phyloP scores from a whole-genome alignment of 2,329 filamentous ascomycete species.

The Paraconiothyrium sp. region DNA sequence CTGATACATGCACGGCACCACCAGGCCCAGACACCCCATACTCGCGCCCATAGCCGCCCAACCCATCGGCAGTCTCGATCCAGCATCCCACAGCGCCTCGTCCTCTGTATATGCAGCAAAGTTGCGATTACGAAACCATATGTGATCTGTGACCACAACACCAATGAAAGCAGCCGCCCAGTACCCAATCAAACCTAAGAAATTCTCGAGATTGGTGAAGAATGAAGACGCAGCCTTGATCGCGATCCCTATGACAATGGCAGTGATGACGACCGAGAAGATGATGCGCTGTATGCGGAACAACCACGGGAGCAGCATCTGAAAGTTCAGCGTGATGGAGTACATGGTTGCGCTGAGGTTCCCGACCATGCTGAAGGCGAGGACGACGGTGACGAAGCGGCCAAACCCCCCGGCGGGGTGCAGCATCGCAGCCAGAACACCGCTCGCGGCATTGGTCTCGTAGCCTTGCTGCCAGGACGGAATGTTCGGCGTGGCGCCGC shows the following conservation, averaged over 20 bases:
- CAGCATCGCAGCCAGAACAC: conserved; percentile 69
- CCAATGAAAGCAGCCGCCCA: conserved; percentile 48
- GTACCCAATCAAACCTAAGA: conserved; percentile 48
- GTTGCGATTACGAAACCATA: conserved; percentile 48
- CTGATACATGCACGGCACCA: conserved; percentile 69
- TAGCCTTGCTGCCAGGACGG: conserved; percentile 66
- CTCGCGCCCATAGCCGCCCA: conserved; percentile 52
- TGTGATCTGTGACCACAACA: conserved; percentile 48
- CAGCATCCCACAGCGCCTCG: conserved; percentile 52
- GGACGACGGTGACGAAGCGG: conserved; percentile 68
- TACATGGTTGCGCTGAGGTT: conserved; percentile 70
- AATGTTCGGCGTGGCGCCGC: conserved; percentile 65
- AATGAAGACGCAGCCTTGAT: conserved; percentile 66
- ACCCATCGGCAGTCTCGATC: conserved; percentile 52
- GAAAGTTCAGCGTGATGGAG: conserved; percentile 71
- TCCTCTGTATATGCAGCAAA: conserved; percentile 49
- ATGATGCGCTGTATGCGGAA: conserved; percentile 65
- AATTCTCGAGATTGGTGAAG: conserved; percentile 62
- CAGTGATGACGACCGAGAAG: conserved; percentile 67
- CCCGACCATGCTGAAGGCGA: conserved; percentile 63
- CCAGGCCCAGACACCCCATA: conserved; percentile 55
- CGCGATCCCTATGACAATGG: conserved; percentile 67
- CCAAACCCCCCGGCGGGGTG: conserved; percentile 67
- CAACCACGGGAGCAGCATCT: conserved; percentile 67
- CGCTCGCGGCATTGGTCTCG: conserved; percentile 63